Base-by-base conservation (phyloP, 2,329 filamentous ascomycete genomes). In the Lachnellula hyalina region DNA sequence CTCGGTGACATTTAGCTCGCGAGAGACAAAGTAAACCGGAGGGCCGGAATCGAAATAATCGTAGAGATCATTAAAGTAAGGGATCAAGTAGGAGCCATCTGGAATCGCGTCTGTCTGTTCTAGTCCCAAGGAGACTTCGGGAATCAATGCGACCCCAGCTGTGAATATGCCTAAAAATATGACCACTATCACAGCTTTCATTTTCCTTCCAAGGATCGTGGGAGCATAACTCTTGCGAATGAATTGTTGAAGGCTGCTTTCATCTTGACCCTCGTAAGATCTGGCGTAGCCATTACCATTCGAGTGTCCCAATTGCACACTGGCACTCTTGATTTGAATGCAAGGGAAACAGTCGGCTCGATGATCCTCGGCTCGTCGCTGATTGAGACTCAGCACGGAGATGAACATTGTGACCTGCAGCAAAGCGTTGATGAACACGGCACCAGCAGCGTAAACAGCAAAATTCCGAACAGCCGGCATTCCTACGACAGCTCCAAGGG, bases 401-500 rank as follows among this genome's bases (percentile, higher is more conserved):
- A 96, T 82, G 68, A 99, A 99, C 84, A 97, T 93, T 0, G 95
- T 99, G 62, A 97, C 87, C 71, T 99, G 94, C 5, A 99, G 76
- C n/a, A 97, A 71, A 0, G 95, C 95, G 68, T 99, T 99, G 77
- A 99, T 93, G 64, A 97, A 86, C 11, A 99, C 94, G 11, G 94
- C 94, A 49, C 94, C 94, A 2, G 94, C 92, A 12, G 94, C 94
- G 69, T 99, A 99, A 2, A 93, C 86, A 15, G 94, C 95, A 72
- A 99, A 99, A 72, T 99, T 99, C 59, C 91, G 85, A 44, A 99
- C 95, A 2, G 94, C 94, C 15, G 95, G 94, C 94, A 99, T 99
- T 48, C 92, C 92, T 6, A 96, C 95, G 58, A 94, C 93, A 42
- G 90, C 89, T 12, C 94, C 94, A 11, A 99, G 80, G 1, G 91